Base-by-base conservation (phyloP, 2,329 filamentous ascomycete genomes). In the Talaromyces sp. region DNA sequence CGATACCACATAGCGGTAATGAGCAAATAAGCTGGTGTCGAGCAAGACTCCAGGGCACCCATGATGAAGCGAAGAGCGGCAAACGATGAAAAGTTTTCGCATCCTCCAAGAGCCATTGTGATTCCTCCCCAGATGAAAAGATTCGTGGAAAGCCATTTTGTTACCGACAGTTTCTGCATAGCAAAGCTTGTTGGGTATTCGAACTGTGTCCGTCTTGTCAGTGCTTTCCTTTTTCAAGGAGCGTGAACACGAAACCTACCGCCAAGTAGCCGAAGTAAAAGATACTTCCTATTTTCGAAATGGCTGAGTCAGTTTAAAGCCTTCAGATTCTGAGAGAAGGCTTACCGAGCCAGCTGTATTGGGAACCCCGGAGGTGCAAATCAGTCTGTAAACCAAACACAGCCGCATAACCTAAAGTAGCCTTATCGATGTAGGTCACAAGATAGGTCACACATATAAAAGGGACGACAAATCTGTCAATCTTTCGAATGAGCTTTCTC, bases 351-450 rank as follows among this genome's bases (percentile, higher is more conserved):
- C 41, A 43, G 8, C 41, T 43, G 41, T 43, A 43, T 43, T 43
- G 41, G 17, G 41, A 43, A 17, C 41, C 41, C 8, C 19, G 41
- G 41, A 43, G 41, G 41, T 43, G 41, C 41, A 43, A 10, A 43
- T 43, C 41, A 43, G 41, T 43, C n/a, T 43, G 41, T 19, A 43
- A 9, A 43, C 41, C 41, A 43, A 43, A 43, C 8, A 43, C 84
- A 0, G 86, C 87, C 2, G 85, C 85, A 69, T 89, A 89, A 2
- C 77, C 80, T 2, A 89, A 78, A 0, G 85, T 86, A 0, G 86
- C 83, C 73, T 89, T 89, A 76, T 89, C 87, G 50, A 54, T 54
- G 15, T 54, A 54, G 19, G 50, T 54, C 25, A 54, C 50, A 35
- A 54, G 50, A 19, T 54, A 54, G 27, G 50, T 54, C 17, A 54